A percentile compares a stretch with the other conserved stretches of the same genome.
Conservation (phyloP, 129 eudicot genomes). For the Dittrichia graveolens region DNA sequence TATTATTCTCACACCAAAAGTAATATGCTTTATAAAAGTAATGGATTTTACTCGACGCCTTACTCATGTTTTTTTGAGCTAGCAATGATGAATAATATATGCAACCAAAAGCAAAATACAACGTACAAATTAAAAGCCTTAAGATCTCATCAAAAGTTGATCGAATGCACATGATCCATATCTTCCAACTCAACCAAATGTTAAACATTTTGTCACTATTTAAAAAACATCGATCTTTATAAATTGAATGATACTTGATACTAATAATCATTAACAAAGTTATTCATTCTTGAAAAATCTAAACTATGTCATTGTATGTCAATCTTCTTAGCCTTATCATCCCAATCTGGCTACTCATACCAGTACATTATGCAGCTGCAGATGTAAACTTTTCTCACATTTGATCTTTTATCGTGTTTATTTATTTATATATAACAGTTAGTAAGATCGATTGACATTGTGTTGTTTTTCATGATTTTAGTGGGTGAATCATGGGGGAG, state of each 20-base stretch:
- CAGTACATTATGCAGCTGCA: conserved; percentile 36
- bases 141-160: not conserved
- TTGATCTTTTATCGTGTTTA: not conserved
- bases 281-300: not conserved
- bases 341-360: conserved; percentile 29
- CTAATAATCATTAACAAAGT: not conserved
- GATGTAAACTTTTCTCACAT: conserved; percentile 33
- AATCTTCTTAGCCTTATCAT: conserved; percentile 24
- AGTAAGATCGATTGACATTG: not conserved
- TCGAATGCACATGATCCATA: not conserved
- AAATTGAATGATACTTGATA: not conserved
- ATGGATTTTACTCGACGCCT: too few species aligned
- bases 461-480: conserved; percentile 8
- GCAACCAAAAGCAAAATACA: conserved; percentile 9
- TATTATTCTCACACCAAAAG: too few species aligned
- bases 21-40: too few species aligned
- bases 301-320: conserved; percentile 6
- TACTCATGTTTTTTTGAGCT: not conserved
- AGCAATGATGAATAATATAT: not conserved
- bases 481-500: conserved; percentile 85
- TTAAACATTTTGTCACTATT: not conserved
- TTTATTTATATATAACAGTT: not conserved
- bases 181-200: not conserved
- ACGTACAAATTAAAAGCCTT: not conserved
- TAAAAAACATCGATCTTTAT: not conserved